Evolutionary conservation across 352 stramenopile species (phyloP), one percentile per base, ranked within the genome.

Genomic region (Phytophthora ramorum): DNA sequence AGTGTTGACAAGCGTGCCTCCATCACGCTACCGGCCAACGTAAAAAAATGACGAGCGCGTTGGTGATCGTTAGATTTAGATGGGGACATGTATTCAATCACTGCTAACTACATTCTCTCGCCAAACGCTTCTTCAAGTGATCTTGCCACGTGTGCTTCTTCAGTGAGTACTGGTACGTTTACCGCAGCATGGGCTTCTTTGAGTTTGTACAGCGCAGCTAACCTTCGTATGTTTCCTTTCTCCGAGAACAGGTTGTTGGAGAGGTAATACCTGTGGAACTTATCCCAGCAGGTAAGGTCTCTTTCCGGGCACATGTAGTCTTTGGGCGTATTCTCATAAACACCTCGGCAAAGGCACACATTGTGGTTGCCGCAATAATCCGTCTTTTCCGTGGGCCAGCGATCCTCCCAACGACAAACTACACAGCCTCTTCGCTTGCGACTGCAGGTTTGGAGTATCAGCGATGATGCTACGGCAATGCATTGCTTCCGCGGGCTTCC

Each of bases 361-460:
- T 62, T 63, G 43, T 63, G 66, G 1, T 63, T 59, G 14, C 48
- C 56, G 32, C 54, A 74, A 16, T 70, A 69, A 49, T 69, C 47
- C 0, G 66, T 74, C 19, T 69, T 66, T 55, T 63, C 59, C 1
- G 55, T 74, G 17, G 63, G 48, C 24, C 35, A 61, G 35, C 63
- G 50, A 41, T 47, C 35, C 41, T 70, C 58, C 53, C 66, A 74
- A 16, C 49, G 48, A 38, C 66, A 74, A 45, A 74, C 41, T 1
- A 70, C 66, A 32, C 66, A 66, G 13, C 52, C 17, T 41, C 54
- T 40, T 4, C 41, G 17, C 43, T 69, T 65, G 19, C 48, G 8
- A 13, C 30, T 28, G 32, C 46, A 49, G 32, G 13, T n/a, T 47
- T 46, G n/a, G 7, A 57, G 26, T 35, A 57, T 47, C 4, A 43